Base-by-base conservation (phyloP, 2,329 filamentous ascomycete species). In the Aureobasidium leucospermi region DNA sequence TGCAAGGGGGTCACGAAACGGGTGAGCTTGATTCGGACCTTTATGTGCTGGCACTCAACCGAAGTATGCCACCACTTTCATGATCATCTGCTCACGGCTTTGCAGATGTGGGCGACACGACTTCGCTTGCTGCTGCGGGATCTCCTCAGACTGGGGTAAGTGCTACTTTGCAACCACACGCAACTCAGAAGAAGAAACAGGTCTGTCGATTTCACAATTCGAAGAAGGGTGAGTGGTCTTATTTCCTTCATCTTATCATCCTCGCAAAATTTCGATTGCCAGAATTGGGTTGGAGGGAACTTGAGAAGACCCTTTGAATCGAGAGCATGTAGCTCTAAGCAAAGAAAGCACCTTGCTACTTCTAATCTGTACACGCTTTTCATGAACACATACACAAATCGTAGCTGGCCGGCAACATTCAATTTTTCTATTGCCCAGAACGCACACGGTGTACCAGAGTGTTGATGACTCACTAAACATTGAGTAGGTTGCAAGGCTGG, bases 401-500 rank as follows among this genome's bases (percentile, higher is more conserved):
- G 23, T 23, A 23, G 23, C 23, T 23, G 23, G 23, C 23, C 3
- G 23, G 23, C 23, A 23, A 23, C 23, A 23, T 23, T 23, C 23
- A 23, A 23, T 23, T 23, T 23, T 23, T 23, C 23, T 23, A 23
- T 23, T 23, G 23, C 23, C 23, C 23, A 23, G 23, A 23, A 29
- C 19, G 2, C 42, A 42, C 42, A 29, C 28, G 19, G 28, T 45
- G 9, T 28, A 13, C 7, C 42, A 23, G n/a, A 16, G 16, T 19
- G 19, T 48, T 16, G 15, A n/a, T 38, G 36, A 13, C 47, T 49
- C 23, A 59, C 47, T 42, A n/a, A 11, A 28, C 38, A 23, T 16
- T 19, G 8, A 23, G 34, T 53, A 80, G 78, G 81, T 61, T 83
- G 81, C 70, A 74, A 79, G 66, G 74, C 78, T 62, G 80, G 81